Conservation (phyloP, 1,139 yeast genomes). For the Pneumocystis wakefieldiae region DNA sequence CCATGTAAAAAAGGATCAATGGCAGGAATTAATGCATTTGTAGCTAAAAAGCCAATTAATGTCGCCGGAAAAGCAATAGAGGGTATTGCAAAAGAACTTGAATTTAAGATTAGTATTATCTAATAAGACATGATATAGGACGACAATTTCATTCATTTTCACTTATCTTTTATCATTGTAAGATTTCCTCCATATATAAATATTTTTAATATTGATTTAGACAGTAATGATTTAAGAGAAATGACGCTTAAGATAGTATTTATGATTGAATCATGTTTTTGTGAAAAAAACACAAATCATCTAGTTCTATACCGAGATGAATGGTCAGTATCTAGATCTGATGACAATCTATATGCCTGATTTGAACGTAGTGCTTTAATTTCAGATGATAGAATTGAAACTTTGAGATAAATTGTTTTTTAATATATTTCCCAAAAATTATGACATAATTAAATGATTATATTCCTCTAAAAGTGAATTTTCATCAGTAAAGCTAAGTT, state of each 20-base stretch:
- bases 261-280: neutral
- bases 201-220: neutral
- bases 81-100: neutral
- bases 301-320: neutral
- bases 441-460: neutral
- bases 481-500: slow-evolving; percentile 1
- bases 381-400: slow-evolving; percentile 3
- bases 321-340: neutral
- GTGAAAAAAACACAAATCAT: neutral
- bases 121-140: neutral
- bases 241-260: neutral
- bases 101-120: neutral
- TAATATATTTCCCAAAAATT: neutral
- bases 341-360: neutral
- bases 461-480: neutral
- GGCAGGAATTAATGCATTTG: neutral
- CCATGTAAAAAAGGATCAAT: neutral
- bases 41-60: neutral
- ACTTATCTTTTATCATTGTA: neutral
- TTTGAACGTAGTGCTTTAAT: slow-evolving; percentile 1
- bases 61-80: slow-evolving; percentile 1
- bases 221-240: neutral
- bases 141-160: neutral
- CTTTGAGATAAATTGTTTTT: neutral
- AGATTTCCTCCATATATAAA: neutral